Base-by-base conservation (phyloP, 805 yeast species). In the Candida sphagnicola region DNA sequence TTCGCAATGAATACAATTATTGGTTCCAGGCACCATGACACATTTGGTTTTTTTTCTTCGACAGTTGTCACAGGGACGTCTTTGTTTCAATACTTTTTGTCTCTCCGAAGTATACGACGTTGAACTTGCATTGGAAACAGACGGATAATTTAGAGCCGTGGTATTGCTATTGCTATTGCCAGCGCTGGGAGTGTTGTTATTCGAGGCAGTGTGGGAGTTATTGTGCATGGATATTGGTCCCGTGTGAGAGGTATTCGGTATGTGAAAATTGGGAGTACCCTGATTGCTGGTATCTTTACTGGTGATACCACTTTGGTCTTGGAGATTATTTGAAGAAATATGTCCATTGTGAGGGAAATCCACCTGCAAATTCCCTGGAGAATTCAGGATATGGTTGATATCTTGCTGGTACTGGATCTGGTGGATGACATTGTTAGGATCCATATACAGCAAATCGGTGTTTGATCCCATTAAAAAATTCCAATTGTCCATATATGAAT, bases 41-140 rank as follows among this genome's bases (percentile, higher is more conserved):
- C 97, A 90, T 47, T 85, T 78, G 16, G 84, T 82, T 54, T 85
- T 86, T 34, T 90, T 70, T 41, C 89, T 67, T 30, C 95, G 70
- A 59, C 97, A 90, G 48, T 82, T 87, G 53, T 86, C 95, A 55
- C 96, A 89, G 1, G 95, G 91, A 25, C 78, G 63, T 16, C 75
- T 61, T 46, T 70, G 75, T 41, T 73, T 74, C 4, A 69, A 12
- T n/a, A 19, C 12, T 16, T 28, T 15, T 25, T 18, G 31, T 31
- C 18, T 8, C 2, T 18, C 18, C 19, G 34, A 13, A 10, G 29
- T 8, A 21, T 21, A 21, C 8, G 24, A 6, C n/a, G n/a, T n/a
- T n/a, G n/a, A n/a, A n/a, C n/a, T n/a, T n/a, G n/a, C n/a, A n/a
- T n/a, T n/a, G n/a, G n/a, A n/a, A n/a, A n/a, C n/a, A n/a, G n/a